Base-by-base conservation (phyloP, 163 green algal species). In the Scenedesmus sp. region DNA sequence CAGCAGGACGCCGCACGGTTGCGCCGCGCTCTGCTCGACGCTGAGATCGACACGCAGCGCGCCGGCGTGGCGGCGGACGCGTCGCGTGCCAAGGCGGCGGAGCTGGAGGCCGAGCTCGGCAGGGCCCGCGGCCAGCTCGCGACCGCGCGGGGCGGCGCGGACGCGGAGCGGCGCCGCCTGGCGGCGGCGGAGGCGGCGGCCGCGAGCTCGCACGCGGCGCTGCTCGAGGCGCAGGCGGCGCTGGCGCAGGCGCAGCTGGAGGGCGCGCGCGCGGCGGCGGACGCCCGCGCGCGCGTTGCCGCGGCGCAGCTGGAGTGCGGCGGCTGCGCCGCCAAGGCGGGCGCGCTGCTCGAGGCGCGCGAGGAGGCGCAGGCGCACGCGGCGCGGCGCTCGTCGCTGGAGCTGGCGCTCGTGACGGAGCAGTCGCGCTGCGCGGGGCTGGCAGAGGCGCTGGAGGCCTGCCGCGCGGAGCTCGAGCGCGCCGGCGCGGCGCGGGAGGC, bases 1-100 rank as follows among this genome's bases (percentile, higher is more conserved):
- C 69, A 77, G 47, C 69, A 77, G 39, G 69, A 77, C 28, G 51
- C 69, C 28, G 69, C 53, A 57, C 66, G 69, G 69, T 77, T 77
- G 36, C 24, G 69, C 4, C 69, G 58, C 67, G 69, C 69, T 13
- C 54, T 77, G 69, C 54, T 77, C 24, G 69, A 77, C n/a, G 69
- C 69, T 48, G 69, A 77, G 24, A 77, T 77, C 29, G 69, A 77
- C 54, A 77, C 69, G 11, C 69, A 77, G 54, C 69, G 69, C 15
- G 22, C 54, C 3, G 67, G 33, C 65, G 69, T 77, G 44, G 69
- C 53, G 17, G 69, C 69, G 48, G 69, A 77, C 3, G 2, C 53
- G 24, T 53, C 69, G 26, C 53, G 44, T 11, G 34, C 51, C 13
- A 56, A 44, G 54, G 36, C 44, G 33, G 39, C 53, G 33, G 69